A percentile compares a stretch with the other conserved stretches of the same genome.
Conservation (phyloP, 306 rosid genomes). For the Boehmeria nivea region DNA sequence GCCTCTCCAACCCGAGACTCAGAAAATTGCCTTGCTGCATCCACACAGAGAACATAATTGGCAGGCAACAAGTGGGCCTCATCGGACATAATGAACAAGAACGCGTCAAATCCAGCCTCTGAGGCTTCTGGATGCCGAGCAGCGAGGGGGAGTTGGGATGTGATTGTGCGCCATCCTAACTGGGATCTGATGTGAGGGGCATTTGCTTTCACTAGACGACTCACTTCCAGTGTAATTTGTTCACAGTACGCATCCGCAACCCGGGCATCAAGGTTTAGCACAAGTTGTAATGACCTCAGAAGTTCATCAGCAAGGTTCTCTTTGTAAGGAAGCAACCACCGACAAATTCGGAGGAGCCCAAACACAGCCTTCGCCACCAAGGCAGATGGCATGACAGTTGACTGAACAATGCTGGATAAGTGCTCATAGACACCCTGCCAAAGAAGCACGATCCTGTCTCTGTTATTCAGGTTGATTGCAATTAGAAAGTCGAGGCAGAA, state of each 20-base stretch:
- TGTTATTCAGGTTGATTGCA: slow-evolving; percentile 89
- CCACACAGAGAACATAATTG: slow-evolving; percentile 69
- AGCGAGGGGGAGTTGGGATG: slow-evolving; percentile 70
- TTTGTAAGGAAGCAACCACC: too few species aligned
- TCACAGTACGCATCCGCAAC: slow-evolving; percentile 96
- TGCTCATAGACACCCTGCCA: slow-evolving; percentile 99
- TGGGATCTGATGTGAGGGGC: slow-evolving; percentile 94
- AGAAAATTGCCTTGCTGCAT: slow-evolving; percentile 87
- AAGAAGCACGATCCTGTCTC: slow-evolving; percentile 89
- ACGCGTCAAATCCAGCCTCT: slow-evolving; percentile 91
- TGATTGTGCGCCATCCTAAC: slow-evolving; percentile 88
- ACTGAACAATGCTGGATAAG: slow-evolving; percentile 87
- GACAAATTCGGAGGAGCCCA: slow-evolving; percentile 92
- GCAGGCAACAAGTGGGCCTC: slow-evolving; percentile 80
- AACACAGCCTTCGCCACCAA: slow-evolving; percentile 96
- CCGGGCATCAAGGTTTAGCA: slow-evolving; percentile 91
- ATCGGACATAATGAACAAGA: slow-evolving; percentile 79
- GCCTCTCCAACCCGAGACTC: slow-evolving; percentile 96
- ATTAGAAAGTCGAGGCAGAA: slow-evolving; percentile 90
- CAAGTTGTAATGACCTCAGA: slow-evolving; percentile 88
- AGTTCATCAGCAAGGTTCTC: slow-evolving; percentile 96
- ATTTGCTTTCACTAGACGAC: too few species aligned
- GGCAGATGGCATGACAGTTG: slow-evolving; percentile 89
- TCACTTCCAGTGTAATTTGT: slow-evolving; percentile 93
- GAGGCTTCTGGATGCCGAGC: slow-evolving; percentile 93